Evolutionary conservation across 768 basidiomycete species (phyloP).

Genomic region (Xanthoconium purpureum): DNA sequence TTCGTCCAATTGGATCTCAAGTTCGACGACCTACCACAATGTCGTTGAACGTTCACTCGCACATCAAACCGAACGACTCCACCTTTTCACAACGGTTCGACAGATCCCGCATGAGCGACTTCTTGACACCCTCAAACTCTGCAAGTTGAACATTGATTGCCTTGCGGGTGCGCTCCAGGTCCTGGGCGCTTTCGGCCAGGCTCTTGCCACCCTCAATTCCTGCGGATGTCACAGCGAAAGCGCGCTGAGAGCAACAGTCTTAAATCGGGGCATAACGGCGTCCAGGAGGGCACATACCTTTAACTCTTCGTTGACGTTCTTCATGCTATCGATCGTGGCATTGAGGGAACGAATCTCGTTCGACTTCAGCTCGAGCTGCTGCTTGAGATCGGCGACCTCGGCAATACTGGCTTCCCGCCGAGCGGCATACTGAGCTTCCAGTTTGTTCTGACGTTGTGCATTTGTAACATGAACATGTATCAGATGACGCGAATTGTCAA

Average conservation of each 20-base stretch:
- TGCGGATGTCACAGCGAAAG: slow-evolving; percentile 94
- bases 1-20: slow-evolving; percentile 98
- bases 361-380: slow-evolving; percentile 80
- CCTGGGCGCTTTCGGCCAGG: slow-evolving; percentile 94
- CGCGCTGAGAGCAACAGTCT: slow-evolving; percentile 57
- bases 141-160: slow-evolving; percentile 97
- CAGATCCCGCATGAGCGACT: slow-evolving; percentile 96
- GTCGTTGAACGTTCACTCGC: slow-evolving; percentile 9
- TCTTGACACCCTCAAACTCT: slow-evolving; percentile 98
- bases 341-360: slow-evolving; percentile 85
- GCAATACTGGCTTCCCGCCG: slow-evolving; percentile 86
- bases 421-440: slow-evolving; percentile 89
- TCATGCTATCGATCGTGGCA: slow-evolving; percentile 85
- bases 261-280: slow-evolving; percentile 4
- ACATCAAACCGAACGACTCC: slow-evolving; percentile 17
- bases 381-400: slow-evolving; percentile 83
- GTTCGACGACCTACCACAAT: slow-evolving; percentile 81
- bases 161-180: slow-evolving; percentile 94
- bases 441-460: slow-evolving; percentile 62
- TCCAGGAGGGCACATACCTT: slow-evolving; percentile 60
- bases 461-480: background rate
- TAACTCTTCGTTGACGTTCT: slow-evolving; percentile 95
- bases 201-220: slow-evolving; percentile 97
- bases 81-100: slow-evolving; percentile 99
- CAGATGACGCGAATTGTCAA: background rate